Base-by-base conservation (phyloP, 2,329 filamentous ascomycete genomes). In the Elsinoe ampelina region DNA sequence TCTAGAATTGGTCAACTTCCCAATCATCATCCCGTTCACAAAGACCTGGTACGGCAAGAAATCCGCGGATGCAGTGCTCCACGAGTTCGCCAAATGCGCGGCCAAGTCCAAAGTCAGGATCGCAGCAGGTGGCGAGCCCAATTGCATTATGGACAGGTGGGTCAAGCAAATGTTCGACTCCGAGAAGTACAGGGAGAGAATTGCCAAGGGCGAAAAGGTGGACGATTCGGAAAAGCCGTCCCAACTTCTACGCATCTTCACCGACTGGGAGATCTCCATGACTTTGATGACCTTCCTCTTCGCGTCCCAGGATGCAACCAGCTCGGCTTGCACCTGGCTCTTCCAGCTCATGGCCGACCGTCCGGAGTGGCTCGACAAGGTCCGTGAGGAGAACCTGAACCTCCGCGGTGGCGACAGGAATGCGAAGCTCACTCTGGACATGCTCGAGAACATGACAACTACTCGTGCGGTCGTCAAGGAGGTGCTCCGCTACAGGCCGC, bases 201-300 rank as follows among this genome's bases (percentile, higher is more conserved):
- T 90, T 64, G 89, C 82, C 57, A 82, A 83, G 68, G 90, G 89
- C 59, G 76, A 85, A 61, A 75, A 77, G 22, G 56, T 60, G 13
- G 60, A 89, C 59, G 75, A 79, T 13, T 73, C 86, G 5, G 84
- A 88, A 72, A 96, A 96, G 81, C 92, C 92, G 54, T 74, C 82
- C 17, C 87, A 87, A 64, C 70, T 95, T 26, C 80, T 97, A 57
- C 88, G 92, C 68, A 84, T 88, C 64, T 97, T 96, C 73, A 84
- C 80, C 72, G 88, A 97, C 70, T 87, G 85, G 66, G 91, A 97
- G 73, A 95, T 97, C 67, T 81, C 89, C 57, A 88, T 93, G 77
- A 96, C 92, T 20, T 71, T 97, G 67, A 95, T 96, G 75, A 95
- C 92, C 51, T 95, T 97, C 78, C 80, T 97, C 60, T 97, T 97